Base-by-base conservation (phyloP, 108 stramenopile genomes). In the Nannochloropsis oceanica region DNA sequence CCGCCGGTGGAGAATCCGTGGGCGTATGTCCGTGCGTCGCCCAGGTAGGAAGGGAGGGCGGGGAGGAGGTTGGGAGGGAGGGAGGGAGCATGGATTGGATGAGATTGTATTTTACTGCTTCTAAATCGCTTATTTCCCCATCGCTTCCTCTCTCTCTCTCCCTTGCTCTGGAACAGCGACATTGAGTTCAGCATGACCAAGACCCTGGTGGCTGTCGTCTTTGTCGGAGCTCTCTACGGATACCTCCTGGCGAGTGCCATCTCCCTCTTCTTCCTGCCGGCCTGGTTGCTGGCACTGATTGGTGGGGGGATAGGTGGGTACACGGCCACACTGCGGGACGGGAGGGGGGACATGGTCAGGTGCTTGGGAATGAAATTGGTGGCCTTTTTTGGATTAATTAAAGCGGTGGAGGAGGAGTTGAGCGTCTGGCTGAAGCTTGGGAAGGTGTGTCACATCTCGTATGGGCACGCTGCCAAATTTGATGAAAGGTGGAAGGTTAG, bases 291-390 rank as follows among this genome's bases (percentile, higher is more conserved):
- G 59, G 59, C 59, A 7, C n/a, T 73, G 59, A n/a, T 10, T 10
- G 59, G 59, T 7, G 59, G 59, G 59, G 59, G 59, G 10, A 18
- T 73, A n/a, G 59, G 59, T 18, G 59, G 59, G 59, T 73, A 73
- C n/a, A 73, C 59, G 59, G 59, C 59, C 9, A 73, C 59, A n/a
- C 59, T 73, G 22, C 0, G 59, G 59, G 59, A 73, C 59, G 22
- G 59, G 59, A 25, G 81, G 18, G 26, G 26, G 81, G 34, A 34
- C 12, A 27, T 81, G 81, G 81, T 84, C 25, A 24, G 87, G 27
- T 44, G 46, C 79, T 80, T 83, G 20, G 43, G 87, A n/a, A 44
- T 83, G 11, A 87, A 87, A 27, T 84, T 87, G n/a, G 87, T 87
- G 27, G 87, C 80, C 83, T 79, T 79, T 44, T 87, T 83, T 34